Evolutionary conservation across 345 rosid genomes (phyloP).

Genomic region (Syzygium jambos): DNA sequence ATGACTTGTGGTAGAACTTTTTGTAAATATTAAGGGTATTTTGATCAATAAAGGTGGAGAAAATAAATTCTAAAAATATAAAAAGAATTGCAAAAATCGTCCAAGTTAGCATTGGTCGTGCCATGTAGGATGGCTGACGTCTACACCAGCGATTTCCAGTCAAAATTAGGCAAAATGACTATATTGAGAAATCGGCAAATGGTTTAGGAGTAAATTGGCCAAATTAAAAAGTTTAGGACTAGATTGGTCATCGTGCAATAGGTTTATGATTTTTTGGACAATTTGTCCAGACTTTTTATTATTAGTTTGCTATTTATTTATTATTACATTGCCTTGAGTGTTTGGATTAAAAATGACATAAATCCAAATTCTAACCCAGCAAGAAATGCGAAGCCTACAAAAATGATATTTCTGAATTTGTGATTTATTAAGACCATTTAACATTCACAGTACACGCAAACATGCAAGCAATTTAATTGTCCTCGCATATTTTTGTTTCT

Average conservation of each 20-base stretch:
- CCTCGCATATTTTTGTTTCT: no score
- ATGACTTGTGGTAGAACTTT: no score
- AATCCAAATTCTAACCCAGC: not conserved
- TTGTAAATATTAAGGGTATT: no score
- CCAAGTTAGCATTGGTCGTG: rapidly evolving
- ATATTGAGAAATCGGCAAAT: rapidly evolving
- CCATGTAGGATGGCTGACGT: no score
- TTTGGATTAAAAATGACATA: not conserved
- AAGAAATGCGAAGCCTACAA: not conserved
- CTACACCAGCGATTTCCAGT: rapidly evolving
- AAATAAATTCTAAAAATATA: no score
- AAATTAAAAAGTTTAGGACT: not conserved
- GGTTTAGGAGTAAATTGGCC: not conserved
- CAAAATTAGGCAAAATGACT: not conserved
- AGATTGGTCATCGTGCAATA: not conserved
- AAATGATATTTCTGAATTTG: not conserved
- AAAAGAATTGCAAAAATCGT: not conserved
- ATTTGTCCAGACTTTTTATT: not conserved
- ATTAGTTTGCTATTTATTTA: not conserved
- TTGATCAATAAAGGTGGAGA: no score
- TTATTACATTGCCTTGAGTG: not conserved
- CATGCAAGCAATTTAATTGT: not conserved
- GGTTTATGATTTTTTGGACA: not conserved
- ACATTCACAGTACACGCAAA: not conserved
- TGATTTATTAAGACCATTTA: not conserved